Evolutionary conservation across 805 yeast species (phyloP).

Genomic region (Candida parachauliodes): DNA sequence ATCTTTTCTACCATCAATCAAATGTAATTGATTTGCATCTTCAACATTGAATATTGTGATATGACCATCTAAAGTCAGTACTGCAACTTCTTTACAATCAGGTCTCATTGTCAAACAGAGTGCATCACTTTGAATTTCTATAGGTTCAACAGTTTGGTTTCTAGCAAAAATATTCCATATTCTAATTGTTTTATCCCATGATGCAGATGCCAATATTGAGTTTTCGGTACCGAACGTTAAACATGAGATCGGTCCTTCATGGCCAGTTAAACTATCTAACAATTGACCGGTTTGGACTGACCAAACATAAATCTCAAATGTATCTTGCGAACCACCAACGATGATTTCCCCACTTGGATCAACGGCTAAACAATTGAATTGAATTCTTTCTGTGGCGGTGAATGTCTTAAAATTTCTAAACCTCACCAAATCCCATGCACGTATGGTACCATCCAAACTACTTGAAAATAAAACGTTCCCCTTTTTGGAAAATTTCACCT

Average conservation of each 20-base stretch:
- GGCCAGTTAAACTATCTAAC: conserved; percentile 84
- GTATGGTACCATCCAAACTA: conserved; percentile 91
- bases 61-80: conserved; percentile 85
- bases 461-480: conserved; percentile 91
- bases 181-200: conserved; percentile 95
- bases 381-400: conserved; percentile 85
- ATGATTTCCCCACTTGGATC: conserved; percentile 97
- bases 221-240: conserved; percentile 81
- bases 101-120: conserved; percentile 81
- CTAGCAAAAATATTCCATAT: conserved; percentile 92
- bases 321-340: conserved; percentile 89
- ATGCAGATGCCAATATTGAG: conserved; percentile 76
- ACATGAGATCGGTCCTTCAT: conserved; percentile 91
- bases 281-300: conserved; percentile 94
- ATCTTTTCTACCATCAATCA: conserved; percentile 83
- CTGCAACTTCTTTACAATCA: conserved; percentile 88
- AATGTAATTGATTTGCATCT: conserved; percentile 72
- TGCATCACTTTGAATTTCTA: conserved; percentile 81
- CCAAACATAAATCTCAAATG: conserved; percentile 92
- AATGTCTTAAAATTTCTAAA: conserved; percentile 93
- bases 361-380: conserved; percentile 84
- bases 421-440: conserved; percentile 95
- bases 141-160: conserved; percentile 84
- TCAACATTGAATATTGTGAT: conserved; percentile 80
- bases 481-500: conserved; percentile 77